phyloP scores from a whole-genome alignment of 257 asterid species.

The Misopates orontium region DNA sequence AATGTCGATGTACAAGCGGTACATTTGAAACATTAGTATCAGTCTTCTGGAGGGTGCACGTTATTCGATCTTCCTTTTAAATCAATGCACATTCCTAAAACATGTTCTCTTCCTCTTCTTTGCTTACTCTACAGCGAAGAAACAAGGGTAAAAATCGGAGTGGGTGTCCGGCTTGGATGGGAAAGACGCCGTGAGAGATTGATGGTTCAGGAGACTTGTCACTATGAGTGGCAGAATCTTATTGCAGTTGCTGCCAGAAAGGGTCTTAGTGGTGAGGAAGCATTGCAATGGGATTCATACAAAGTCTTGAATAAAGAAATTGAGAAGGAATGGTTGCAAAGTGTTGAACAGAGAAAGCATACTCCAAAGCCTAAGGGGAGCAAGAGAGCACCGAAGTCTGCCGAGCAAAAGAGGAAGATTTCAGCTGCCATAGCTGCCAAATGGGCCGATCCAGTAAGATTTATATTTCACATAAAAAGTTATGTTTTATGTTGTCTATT shows the following conservation, averaged over 20 bases:
- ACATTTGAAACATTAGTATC: no score
- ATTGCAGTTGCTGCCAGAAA: conserved; percentile 65
- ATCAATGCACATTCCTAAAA: background rate
- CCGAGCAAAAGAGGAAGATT: conserved; percentile 88
- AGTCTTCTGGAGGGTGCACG: background rate
- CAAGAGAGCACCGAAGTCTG: conserved; percentile 89
- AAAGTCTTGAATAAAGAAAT: conserved; percentile 54
- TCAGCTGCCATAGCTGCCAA: conserved; percentile 87
- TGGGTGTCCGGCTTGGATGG: conserved; percentile 88
- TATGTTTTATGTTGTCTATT: background rate
- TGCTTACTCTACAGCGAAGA: conserved; percentile 52
- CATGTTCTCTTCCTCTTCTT: conserved; percentile 9
- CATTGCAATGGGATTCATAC: conserved; percentile 81
- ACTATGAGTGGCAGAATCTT: conserved; percentile 76
- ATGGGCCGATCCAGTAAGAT: conserved; percentile 95
- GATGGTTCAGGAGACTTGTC: conserved; percentile 80
- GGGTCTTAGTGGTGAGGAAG: conserved; percentile 76
- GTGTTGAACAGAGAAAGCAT: conserved; percentile 60
- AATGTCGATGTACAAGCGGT: background rate
- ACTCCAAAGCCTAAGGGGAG: conserved; percentile 55
- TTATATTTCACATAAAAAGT: conserved; percentile 2
- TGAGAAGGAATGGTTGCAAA: conserved; percentile 63
- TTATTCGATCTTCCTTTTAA: background rate
- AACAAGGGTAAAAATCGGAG: conserved; percentile 76
- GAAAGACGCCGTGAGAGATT: conserved; percentile 72